These are phyloP conservation scores for Suillus hirtellus DNA, from an alignment of 768 basidiomycete species.

Conservation along the genomic window DNA sequence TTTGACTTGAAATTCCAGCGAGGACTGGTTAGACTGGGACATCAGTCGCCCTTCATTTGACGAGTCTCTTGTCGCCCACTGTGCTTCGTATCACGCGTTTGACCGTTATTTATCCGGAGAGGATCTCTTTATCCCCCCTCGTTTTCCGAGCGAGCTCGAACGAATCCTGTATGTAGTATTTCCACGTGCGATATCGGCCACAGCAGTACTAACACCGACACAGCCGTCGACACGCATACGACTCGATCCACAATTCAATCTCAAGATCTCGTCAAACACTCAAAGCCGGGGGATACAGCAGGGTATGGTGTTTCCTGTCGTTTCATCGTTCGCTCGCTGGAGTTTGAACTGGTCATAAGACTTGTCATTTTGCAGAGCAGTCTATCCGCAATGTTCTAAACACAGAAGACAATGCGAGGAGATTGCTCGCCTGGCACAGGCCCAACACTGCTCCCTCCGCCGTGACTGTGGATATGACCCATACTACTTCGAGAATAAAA, in stretches of 20 bases:
- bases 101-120: constrained; percentile 63
- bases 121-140: constrained; percentile 65
- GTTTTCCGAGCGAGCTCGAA: constrained; percentile 57
- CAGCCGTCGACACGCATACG: constrained; percentile 68
- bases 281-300: constrained; percentile 46
- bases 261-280: constrained; percentile 59
- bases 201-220: constrained; percentile 3
- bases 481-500: not conserved
- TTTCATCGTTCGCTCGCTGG: constrained; percentile 11
- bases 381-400: constrained; percentile 64
- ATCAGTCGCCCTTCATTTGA: constrained; percentile 58
- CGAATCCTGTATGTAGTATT: constrained; percentile 58
- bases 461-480: not conserved
- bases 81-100: constrained; percentile 70
- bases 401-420: constrained; percentile 57
- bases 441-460: not conserved
- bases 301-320: constrained; percentile 31
- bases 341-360: constrained; percentile 35
- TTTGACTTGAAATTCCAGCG: constrained; percentile 36
- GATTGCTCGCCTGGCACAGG: constrained; percentile 58
- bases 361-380: constrained; percentile 61
- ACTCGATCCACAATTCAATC: constrained; percentile 74
- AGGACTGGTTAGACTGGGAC: constrained; percentile 63
- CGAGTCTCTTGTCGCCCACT: constrained; percentile 65
- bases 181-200: constrained; percentile 3